Conservation (phyloP, 192 early-diverging fungal genomes). For the Gorgonomyces haynaldii region DNA sequence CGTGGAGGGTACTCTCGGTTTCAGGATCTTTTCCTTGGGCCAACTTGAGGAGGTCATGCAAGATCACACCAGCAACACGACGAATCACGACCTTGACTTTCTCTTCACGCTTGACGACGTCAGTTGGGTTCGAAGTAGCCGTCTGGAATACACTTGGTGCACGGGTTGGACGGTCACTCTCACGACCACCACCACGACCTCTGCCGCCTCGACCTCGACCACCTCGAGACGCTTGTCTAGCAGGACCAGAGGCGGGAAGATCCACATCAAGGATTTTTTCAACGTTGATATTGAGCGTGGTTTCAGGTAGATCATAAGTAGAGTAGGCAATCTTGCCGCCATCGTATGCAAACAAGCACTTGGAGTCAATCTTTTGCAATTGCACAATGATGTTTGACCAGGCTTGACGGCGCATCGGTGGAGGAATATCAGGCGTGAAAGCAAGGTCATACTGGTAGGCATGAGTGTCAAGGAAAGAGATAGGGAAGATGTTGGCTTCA, state of each 20-base stretch:
- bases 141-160: not conserved
- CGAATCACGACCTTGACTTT: not conserved
- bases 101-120: not conserved
- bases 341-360: conserved; percentile 17
- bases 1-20: conserved; percentile 13
- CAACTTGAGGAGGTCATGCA: conserved; percentile 18
- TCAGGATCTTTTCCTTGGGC: conserved; percentile 12
- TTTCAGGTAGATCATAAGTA: not conserved
- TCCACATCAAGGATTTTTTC: conserved; percentile 7
- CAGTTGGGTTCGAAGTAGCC: not conserved
- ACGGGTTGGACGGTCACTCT: not conserved
- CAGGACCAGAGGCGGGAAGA: conserved; percentile 2
- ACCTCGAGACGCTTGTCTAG: not conserved
- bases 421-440: conserved; percentile 10
- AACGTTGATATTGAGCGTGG: conserved; percentile 6
- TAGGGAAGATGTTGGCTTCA: conserved; percentile 11
- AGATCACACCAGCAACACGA: conserved; percentile 10
- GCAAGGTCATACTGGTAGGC: conserved; percentile 23
- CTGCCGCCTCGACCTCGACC: conserved; percentile 10
- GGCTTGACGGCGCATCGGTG: not conserved
- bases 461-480: conserved; percentile 1
- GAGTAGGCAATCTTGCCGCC: conserved; percentile 21
- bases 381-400: conserved; percentile 8
- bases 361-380: conserved; percentile 2
- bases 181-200: conserved; percentile 12